Evolutionary conservation across 495 filamentous ascomycete species (phyloP), one percentile per base, ranked within the genome.

Genomic region (Xanthoparmelia taractica): DNA sequence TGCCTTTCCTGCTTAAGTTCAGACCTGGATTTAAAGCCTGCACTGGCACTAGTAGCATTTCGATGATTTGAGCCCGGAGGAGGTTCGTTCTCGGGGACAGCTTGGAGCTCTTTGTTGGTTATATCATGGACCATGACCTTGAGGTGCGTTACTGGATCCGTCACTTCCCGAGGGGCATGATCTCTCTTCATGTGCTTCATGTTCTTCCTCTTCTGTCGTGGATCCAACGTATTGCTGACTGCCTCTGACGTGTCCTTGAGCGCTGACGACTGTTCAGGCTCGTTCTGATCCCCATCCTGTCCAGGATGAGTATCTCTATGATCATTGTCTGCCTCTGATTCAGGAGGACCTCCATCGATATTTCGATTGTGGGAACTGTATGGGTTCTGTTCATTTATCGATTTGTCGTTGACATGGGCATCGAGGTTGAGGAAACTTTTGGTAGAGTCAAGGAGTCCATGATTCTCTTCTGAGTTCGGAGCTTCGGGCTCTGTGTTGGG

Each of bases 121-220:
- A 82, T 82, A 66, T 88, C 86, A 67, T 87, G 85, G 43, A 88
- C 83, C 25, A 70, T 72, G 27, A 88, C 75, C 8, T 85, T 85
- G 2, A 89, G 72, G 70, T 89, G 86, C 0, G 86, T 89, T 18
- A 89, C 81, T 0, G 86, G 86, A 71, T 89, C 86, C 8, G 85
- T 89, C n/a, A 89, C 86, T 67, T 85, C 75, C 18, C 85, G 77
- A 20, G 81, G 81, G 37, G 77, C 78, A 43, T 81, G 76, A 38
- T 80, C 75, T 58, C 82, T 76, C 63, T 84, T 80, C 61, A 79
- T 76, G 41, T 80, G 74, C 69, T 84, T 82, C 78, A 82, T 81
- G 4, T 70, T 70, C 71, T 87, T 86, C 31, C 85, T 74, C 67
- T 82, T 82, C 60, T 84, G 72, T 66, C 77, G 82, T 8, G 84